phyloP scores from a whole-genome alignment of 495 filamentous ascomycete species.

The Neurospora sp. region DNA sequence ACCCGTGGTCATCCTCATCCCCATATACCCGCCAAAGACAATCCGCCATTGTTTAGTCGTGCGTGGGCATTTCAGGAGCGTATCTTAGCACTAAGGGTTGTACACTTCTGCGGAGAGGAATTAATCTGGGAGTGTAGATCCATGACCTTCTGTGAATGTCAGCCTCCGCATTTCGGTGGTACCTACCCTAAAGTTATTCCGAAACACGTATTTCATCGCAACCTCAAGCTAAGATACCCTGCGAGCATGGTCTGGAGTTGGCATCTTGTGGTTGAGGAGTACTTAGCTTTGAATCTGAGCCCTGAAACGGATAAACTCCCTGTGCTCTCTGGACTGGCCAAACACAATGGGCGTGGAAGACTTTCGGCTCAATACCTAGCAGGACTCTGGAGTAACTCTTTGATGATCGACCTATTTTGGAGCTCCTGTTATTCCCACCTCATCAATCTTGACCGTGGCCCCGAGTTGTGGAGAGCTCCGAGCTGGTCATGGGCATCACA shows the following conservation, averaged over 20 bases:
- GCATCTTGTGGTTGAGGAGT: no score
- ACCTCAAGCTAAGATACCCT: no score
- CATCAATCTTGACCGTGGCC: neutral
- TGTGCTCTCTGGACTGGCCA: neutral
- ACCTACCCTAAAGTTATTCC: no score
- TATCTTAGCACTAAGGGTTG: neutral
- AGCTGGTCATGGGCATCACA: neutral
- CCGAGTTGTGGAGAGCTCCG: neutral
- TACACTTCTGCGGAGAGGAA: neutral
- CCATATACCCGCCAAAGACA: neutral
- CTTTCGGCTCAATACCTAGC: neutral
- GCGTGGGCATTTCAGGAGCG: slow-evolving; percentile 3
- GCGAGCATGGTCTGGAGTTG: no score
- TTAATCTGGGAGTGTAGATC: neutral
- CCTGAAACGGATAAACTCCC: neutral
- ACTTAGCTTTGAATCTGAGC: no score
- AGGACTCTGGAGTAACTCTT: neutral
- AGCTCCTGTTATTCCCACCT: neutral
- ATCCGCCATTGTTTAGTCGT: slow-evolving; percentile 6
- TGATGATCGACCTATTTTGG: neutral
- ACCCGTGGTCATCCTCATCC: neutral
- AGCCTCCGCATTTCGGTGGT: neutral
- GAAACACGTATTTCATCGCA: no score
- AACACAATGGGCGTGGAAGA: neutral
- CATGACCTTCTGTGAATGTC: neutral